Evolutionary conservation across 2,329 filamentous ascomycete genomes (phyloP).

Genomic region (Cercospora nicotianae): DNA sequence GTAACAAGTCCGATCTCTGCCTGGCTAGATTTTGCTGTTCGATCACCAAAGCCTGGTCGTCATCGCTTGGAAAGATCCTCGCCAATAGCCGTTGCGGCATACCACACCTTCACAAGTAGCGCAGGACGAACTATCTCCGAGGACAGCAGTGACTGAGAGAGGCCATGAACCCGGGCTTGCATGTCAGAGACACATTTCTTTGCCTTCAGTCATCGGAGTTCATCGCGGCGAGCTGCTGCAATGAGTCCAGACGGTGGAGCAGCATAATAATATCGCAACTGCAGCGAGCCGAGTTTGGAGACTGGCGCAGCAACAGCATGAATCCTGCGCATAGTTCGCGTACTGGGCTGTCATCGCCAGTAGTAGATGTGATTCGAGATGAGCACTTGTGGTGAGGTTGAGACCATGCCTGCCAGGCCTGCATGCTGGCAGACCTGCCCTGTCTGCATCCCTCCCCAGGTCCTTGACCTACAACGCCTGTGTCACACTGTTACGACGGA

Average conservation of each 20-base stretch:
- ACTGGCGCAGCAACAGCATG: not conserved
- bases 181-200: not conserved
- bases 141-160: not conserved
- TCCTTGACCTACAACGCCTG: not conserved
- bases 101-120: not conserved
- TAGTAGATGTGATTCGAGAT: not conserved
- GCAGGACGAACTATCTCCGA: not conserved
- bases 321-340: constrained; percentile 10
- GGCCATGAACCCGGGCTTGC: not conserved
- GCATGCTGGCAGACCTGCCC: constrained; percentile 4
- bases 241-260: not conserved
- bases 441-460: not conserved
- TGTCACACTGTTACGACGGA: constrained; percentile 5
- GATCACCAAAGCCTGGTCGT: constrained; percentile 11
- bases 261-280: not conserved
- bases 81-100: not conserved
- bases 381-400: not conserved
- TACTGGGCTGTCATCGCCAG: not conserved
- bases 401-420: not conserved
- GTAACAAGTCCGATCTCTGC: constrained; percentile 18
- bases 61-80: not conserved
- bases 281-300: not conserved
- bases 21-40: constrained; percentile 14
- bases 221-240: not conserved
- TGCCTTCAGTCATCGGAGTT: not conserved